Percentiles rank a stretch among this genome's conserved stretches.
Conservation (phyloP, 2,329 filamentous ascomycete species). For the Neofusicoccum parvum region DNA sequence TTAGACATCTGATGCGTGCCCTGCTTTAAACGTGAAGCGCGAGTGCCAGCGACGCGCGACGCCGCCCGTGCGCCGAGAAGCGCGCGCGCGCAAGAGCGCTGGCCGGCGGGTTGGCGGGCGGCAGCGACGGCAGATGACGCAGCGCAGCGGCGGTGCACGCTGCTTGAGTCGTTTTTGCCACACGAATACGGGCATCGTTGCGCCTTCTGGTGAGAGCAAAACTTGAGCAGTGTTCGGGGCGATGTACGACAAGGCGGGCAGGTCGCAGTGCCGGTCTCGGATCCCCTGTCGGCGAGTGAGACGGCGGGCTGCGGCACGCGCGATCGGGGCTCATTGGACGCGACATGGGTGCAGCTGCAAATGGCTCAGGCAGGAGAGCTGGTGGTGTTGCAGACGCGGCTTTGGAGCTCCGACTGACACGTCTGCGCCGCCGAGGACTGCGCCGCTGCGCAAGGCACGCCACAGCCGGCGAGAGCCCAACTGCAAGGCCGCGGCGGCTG, state of each 20-base stretch:
- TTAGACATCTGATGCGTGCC: constrained; percentile 2
- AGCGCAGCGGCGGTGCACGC: background rate
- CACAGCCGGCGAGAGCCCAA: constrained; percentile 15
- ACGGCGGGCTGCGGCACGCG: constrained; percentile 1
- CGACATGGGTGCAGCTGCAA: constrained; percentile 7
- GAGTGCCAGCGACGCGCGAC: background rate
- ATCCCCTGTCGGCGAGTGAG: constrained; percentile 9
- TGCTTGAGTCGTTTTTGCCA: background rate
- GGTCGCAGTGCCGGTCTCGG: constrained; percentile 9
- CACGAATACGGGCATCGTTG: background rate
- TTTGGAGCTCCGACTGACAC: constrained; percentile 11
- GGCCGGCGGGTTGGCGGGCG: too few species aligned
- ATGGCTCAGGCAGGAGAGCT: constrained; percentile 1
- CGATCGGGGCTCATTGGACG: background rate
- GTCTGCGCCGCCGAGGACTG: constrained; percentile 15
- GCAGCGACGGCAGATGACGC: constrained; percentile 3
- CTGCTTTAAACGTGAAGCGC: background rate
- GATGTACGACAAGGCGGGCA: constrained; percentile 5
- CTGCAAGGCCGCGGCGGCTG: constrained; percentile 9
- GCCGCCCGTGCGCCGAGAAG: background rate
- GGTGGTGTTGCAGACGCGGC: constrained; percentile 7
- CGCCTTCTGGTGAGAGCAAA: background rate
- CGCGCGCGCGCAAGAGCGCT: background rate
- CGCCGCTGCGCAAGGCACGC: constrained; percentile 18
- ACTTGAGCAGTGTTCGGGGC: background rate